Percentiles rank a stretch among this genome's conserved stretches.
phyloP scores from a whole-genome alignment of 768 basidiomycete species.

The Lentinus tigrinus region DNA sequence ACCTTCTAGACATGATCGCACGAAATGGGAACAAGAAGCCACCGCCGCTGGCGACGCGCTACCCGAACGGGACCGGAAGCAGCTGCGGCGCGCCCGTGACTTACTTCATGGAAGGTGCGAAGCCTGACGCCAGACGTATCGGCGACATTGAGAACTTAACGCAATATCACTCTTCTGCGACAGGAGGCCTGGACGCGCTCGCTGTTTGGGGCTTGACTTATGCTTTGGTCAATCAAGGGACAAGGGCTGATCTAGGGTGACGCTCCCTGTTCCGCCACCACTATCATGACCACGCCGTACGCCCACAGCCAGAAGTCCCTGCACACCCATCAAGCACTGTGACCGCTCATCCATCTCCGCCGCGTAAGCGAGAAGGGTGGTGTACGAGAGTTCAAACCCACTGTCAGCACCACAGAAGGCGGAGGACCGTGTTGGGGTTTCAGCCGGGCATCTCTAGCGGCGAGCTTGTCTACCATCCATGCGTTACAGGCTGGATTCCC shows the following conservation, averaged over 20 bases:
- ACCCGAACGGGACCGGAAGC: not conserved
- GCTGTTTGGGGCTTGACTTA: not conserved
- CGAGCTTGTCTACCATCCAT: no score
- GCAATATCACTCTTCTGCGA: not conserved
- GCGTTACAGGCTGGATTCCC: not conserved
- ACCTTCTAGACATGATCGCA: not conserved
- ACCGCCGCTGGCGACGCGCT: not conserved
- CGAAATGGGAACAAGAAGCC: not conserved
- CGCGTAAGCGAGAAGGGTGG: no score
- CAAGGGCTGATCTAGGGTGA: not conserved
- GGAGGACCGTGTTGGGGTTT: no score
- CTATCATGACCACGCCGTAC: not conserved
- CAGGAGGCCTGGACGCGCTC: not conserved
- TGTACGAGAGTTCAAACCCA: no score
- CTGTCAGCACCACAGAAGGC: no score
- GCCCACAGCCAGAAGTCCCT: not conserved
- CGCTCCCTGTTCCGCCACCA: not conserved
- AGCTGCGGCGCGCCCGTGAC: not conserved
- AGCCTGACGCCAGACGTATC: not conserved
- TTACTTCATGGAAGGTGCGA: not conserved
- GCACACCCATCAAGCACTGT: not conserved
- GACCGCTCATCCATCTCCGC: not conserved
- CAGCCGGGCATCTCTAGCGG: no score
- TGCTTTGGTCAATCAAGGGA: not conserved
- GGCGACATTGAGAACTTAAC: not conserved